phyloP scores from a whole-genome alignment of 2,329 filamentous ascomycete genomes.

The Huntiella omanensis region DNA sequence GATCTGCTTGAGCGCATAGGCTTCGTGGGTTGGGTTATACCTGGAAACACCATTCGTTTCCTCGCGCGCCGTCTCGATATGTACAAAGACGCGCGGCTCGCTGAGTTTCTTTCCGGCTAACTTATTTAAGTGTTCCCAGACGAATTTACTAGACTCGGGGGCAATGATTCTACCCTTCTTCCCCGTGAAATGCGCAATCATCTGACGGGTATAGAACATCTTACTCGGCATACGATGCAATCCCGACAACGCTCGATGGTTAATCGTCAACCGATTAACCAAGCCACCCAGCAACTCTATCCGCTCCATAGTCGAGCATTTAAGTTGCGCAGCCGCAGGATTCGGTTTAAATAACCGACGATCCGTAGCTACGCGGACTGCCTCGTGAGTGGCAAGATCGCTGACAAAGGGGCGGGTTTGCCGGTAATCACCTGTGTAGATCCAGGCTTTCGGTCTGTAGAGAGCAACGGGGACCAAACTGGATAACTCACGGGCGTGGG shows the following conservation, averaged over 20 bases:
- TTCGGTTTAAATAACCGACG: slow-evolving; percentile 1
- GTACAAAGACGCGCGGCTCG: slow-evolving; percentile 22
- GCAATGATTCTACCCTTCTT: slow-evolving; percentile 13
- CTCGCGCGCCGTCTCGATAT: slow-evolving; percentile 16
- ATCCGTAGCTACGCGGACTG: slow-evolving; percentile 3
- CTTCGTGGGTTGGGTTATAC: slow-evolving; percentile 22
- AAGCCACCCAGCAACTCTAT: slow-evolving; percentile 18
- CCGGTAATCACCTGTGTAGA: slow-evolving; percentile 27
- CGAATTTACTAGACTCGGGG: slow-evolving; percentile 16
- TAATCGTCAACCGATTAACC: slow-evolving; percentile 19
- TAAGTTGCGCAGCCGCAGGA: slow-evolving; percentile 17
- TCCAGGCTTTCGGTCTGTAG: slow-evolving; percentile 24
- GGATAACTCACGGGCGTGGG: slow-evolving; percentile 27
- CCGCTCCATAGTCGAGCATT: slow-evolving; percentile 22
- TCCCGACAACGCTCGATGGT: slow-evolving; percentile 21
- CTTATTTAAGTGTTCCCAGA: slow-evolving; percentile 17
- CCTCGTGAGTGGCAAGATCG: slow-evolving; percentile 7
- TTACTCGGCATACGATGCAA: slow-evolving; percentile 23
- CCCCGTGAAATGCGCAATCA: slow-evolving; percentile 16
- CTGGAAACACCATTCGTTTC: slow-evolving; percentile 19
- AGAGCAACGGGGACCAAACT: slow-evolving; percentile 26
- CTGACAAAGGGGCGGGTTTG: slow-evolving; percentile 26
- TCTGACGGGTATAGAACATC: slow-evolving; percentile 23
- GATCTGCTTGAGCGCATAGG: slow-evolving; percentile 20
- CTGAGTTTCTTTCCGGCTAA: slow-evolving; percentile 14